Evolutionary conservation across 1,139 yeast genomes (phyloP).

Genomic region (Blastobotrys capitulatus): DNA sequence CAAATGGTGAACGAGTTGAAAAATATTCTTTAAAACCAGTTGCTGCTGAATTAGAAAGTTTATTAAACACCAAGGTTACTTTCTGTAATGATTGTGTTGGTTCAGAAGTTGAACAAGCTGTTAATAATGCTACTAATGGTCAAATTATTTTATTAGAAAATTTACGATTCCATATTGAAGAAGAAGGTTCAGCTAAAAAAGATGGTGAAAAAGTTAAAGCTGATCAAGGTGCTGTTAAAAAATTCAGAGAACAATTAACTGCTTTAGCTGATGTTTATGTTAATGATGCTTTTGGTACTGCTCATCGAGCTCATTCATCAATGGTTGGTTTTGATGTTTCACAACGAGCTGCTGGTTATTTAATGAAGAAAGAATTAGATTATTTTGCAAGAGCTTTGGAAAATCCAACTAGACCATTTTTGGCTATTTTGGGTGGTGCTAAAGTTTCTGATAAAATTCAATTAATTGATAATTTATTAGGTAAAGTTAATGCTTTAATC

Average conservation of each 20-base stretch:
- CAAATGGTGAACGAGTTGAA: slow-evolving; percentile 79
- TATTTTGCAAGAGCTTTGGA: slow-evolving; percentile 97
- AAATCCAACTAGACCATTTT: slow-evolving; percentile 93
- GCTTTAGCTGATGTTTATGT: slow-evolving; percentile 90
- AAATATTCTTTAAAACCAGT: slow-evolving; percentile 92
- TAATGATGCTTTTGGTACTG: slow-evolving; percentile 97
- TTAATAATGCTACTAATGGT: slow-evolving; percentile 65
- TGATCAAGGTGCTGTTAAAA: slow-evolving; percentile 69
- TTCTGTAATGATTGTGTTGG: slow-evolving; percentile 91
- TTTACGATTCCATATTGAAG: slow-evolving; percentile 89
- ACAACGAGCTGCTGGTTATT: slow-evolving; percentile 95
- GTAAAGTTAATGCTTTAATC: slow-evolving; percentile 87
- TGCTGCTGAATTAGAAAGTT: slow-evolving; percentile 72
- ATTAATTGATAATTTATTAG: slow-evolving; percentile 91
- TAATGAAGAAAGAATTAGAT: slow-evolving; percentile 91
- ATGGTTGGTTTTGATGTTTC: slow-evolving; percentile 94
- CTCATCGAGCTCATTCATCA: slow-evolving; percentile 98
- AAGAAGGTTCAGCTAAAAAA: slow-evolving; percentile 82
- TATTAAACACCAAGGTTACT: slow-evolving; percentile 63
- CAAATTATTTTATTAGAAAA: slow-evolving; percentile 81
- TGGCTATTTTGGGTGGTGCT: slow-evolving; percentile 98
- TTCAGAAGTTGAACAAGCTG: slow-evolving; percentile 70
- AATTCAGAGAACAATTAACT: slow-evolving; percentile 82
- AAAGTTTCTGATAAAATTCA: slow-evolving; percentile 97
- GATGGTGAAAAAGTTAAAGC: slow-evolving; percentile 91